Evolutionary conservation across 352 stramenopile genomes (phyloP), one percentile per base, ranked within the genome.

Genomic region (Globisporangium megalacanthum): DNA sequence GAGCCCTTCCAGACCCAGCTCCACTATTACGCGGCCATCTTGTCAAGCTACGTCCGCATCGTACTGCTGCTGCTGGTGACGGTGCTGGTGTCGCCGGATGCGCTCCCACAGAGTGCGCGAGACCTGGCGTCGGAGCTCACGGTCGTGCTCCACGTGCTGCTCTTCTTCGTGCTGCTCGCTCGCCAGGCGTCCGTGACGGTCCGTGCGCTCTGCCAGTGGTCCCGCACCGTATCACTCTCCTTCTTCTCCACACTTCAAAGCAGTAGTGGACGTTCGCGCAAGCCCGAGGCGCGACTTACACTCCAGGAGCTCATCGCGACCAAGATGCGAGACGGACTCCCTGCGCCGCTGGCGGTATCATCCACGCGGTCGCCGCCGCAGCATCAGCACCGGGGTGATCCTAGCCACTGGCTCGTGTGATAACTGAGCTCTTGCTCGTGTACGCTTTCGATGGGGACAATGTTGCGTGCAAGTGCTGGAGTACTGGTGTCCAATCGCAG

Each of bases 1-100:
- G 60, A 76, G 7, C 75, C 75, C 6, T 86, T 68, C 45, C 53
- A 80, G 29, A 54, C 79, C 22, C 66, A 54, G 14, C 52, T 79
- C 20, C 77, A 77, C 46, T 83, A 77, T 63, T 62, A 67, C 39
- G 56, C 71, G 29, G 55, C 58, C 4, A 49, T 83, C 39, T 20
- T 75, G 6, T 66, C 69, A 0, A 72, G 70, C 8, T 83, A 73
- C 42, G 49, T 83, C 14, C 75, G 73, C 0, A 58, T 86, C 48
- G 62, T 77, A 35, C 63, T 77, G 29, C 53, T 86, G 41, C 46
- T 83, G 22, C 61, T 86, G n/a, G 61, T 69, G 22, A 58, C 79
- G 5, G 60, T 83, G 31, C 62, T 76, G 49, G 60, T 62, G 20
- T 67, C 66, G 14, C 57, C 63, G 4, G 50, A 74, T 44, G 51